Conservation (phyloP, 73 alveolate species). For the Durusdinium trenchii region DNA sequence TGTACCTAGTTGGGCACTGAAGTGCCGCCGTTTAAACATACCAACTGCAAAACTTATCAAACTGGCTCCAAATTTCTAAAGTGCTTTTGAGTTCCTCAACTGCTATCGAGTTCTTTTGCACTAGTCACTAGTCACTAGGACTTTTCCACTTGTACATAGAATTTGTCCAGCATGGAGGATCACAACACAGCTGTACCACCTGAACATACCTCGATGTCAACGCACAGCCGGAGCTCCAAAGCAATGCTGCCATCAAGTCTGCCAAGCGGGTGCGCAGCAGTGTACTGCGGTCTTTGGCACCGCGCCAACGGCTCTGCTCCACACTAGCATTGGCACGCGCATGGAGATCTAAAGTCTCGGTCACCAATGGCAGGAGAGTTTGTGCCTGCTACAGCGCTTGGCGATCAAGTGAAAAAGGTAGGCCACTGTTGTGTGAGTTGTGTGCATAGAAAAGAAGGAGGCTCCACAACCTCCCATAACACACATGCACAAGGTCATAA, state of each 20-base stretch:
- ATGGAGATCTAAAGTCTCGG: conserved; percentile 30
- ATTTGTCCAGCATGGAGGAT: not conserved
- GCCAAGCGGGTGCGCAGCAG: conserved; percentile 48
- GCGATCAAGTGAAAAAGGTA: not conserved
- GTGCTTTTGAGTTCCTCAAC: too few relatives aligned
- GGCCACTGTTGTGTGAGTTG: too few relatives aligned
- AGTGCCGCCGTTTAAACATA: too few relatives aligned
- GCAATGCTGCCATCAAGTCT: conserved; percentile 27
- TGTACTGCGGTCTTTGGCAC: not conserved
- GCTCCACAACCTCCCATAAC: not conserved
- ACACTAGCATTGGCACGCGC: not conserved
- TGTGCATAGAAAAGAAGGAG: too few relatives aligned
- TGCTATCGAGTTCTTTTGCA: too few relatives aligned
- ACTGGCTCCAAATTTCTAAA: too few relatives aligned
- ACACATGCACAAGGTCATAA: not conserved
- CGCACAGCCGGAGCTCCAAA: not conserved
- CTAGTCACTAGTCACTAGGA: too few relatives aligned
- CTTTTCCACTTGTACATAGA: too few relatives aligned
- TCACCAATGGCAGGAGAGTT: conserved; percentile 1
- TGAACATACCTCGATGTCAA: not conserved
- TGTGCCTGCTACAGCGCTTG: not conserved
- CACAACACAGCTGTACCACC: not conserved
- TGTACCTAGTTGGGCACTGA: too few relatives aligned
- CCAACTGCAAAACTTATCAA: too few relatives aligned
- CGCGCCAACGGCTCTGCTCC: conserved; percentile 31